phyloP scores from a whole-genome alignment of 208 protist species.

The Phytomonas francai region DNA sequence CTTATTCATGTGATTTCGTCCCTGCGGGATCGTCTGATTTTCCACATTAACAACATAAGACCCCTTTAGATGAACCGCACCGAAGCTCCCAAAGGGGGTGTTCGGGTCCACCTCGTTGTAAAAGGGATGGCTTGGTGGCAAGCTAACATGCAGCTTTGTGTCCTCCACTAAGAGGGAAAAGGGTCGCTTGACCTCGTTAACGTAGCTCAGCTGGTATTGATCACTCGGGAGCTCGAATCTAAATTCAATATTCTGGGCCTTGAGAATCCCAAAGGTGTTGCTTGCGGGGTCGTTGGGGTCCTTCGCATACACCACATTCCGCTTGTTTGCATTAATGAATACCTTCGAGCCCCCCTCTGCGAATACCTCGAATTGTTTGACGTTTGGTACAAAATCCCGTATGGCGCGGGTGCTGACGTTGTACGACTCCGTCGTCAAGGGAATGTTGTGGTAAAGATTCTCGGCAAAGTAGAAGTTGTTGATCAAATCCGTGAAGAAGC shows the following conservation, averaged over 20 bases:
- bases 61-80: slow-evolving; percentile 40
- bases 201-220: slow-evolving; percentile 66
- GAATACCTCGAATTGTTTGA: slow-evolving; percentile 75
- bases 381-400: slow-evolving; percentile 70
- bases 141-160: slow-evolving; percentile 39
- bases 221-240: slow-evolving; percentile 66
- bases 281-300: slow-evolving; percentile 55
- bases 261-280: slow-evolving; percentile 68
- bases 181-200: slow-evolving; percentile 72
- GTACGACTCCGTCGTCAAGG: slow-evolving; percentile 66
- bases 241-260: slow-evolving; percentile 38
- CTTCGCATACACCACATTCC: slow-evolving; percentile 75
- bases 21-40: slow-evolving; percentile 57
- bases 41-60: slow-evolving; percentile 49
- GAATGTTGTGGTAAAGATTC: slow-evolving; percentile 72
- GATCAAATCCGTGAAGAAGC: slow-evolving; percentile 79
- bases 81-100: slow-evolving; percentile 36
- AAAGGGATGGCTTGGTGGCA: slow-evolving; percentile 64
- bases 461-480: slow-evolving; percentile 80
- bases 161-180: slow-evolving; percentile 38
- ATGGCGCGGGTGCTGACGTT: slow-evolving; percentile 66
- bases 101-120: slow-evolving; percentile 28
- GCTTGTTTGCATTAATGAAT: slow-evolving; percentile 65
- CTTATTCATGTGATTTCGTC: slow-evolving; percentile 34
- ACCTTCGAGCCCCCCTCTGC: slow-evolving; percentile 28